These are phyloP conservation scores for Hanseniaspora lindneri DNA, from an alignment of 805 yeast genomes.

Conservation along the genomic window DNA sequence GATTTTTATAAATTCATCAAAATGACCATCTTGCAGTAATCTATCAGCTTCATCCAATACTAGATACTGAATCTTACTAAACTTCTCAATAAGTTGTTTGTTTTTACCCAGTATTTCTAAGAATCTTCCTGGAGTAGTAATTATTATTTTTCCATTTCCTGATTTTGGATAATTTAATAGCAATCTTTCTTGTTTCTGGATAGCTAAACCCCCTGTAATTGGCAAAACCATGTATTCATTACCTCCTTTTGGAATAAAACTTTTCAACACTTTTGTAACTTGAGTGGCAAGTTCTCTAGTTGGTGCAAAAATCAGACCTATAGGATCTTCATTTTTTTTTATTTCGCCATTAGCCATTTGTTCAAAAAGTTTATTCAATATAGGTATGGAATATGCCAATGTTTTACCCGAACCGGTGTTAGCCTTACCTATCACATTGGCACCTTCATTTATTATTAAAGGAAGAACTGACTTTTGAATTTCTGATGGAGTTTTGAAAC, in stretches of 20 bases:
- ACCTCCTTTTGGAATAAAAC: slow-evolving; percentile 30
- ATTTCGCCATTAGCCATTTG: slow-evolving; percentile 19
- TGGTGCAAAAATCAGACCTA: slow-evolving; percentile 80
- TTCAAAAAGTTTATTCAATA: slow-evolving; percentile 51
- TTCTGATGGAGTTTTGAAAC: slow-evolving; percentile 64
- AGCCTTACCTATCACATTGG: slow-evolving; percentile 88
- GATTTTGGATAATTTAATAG: slow-evolving; percentile 35
- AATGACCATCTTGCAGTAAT: slow-evolving; percentile 87
- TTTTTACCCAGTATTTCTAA: slow-evolving; percentile 66
- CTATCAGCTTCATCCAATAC: slow-evolving; percentile 96
- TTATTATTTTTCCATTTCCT: slow-evolving; percentile 62
- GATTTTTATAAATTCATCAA: slow-evolving; percentile 78
- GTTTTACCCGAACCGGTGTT: slow-evolving; percentile 98
- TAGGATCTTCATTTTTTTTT: slow-evolving; percentile 34
- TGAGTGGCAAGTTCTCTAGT: slow-evolving; percentile 95
- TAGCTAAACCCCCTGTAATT: slow-evolving; percentile 88
- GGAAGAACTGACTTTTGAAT: slow-evolving; percentile 75
- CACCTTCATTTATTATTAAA: slow-evolving; percentile 46
- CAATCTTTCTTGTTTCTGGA: slow-evolving; percentile 82
- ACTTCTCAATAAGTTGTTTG: slow-evolving; percentile 32
- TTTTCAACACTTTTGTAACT: slow-evolving; percentile 61
- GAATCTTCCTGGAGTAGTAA: slow-evolving; percentile 93
- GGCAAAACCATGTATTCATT: slow-evolving; percentile 54
- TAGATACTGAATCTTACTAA: slow-evolving; percentile 37
- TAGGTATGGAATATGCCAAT: slow-evolving; percentile 86